Conservation (phyloP, 306 rosid genomes). For the Pyrus betulifolia region DNA sequence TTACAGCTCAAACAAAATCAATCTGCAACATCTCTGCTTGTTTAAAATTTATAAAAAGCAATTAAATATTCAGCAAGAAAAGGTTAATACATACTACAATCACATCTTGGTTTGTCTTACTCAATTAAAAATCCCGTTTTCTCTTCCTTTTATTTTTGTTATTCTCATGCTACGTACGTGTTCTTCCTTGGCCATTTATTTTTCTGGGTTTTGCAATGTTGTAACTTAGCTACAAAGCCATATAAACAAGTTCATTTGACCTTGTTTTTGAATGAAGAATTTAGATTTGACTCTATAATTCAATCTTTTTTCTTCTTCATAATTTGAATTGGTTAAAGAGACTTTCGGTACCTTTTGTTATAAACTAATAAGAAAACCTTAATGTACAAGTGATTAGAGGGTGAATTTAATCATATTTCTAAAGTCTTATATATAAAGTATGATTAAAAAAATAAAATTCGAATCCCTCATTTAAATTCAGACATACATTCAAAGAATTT, state of each 20-base stretch:
- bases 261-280: not conserved
- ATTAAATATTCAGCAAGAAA: not conserved
- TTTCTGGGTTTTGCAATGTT: not conserved
- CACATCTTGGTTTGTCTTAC: too few species aligned
- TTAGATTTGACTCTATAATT: not conserved
- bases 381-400: not conserved
- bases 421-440: not conserved
- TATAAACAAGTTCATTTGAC: not conserved
- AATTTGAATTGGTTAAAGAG: not conserved
- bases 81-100: too few species aligned
- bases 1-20: not conserved
- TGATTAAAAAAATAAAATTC: not conserved
- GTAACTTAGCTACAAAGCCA: not conserved
- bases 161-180: too few species aligned
- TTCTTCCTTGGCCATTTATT: too few species aligned
- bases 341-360: not conserved
- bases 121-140: not conserved
- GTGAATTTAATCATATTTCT: not conserved
- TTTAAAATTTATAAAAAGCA: not conserved
- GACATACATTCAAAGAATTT: not conserved
- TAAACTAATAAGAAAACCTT: not conserved
- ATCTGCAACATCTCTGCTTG: not conserved
- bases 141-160: too few species aligned
- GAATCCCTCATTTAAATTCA: not conserved
- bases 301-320: not conserved